phyloP scores from a whole-genome alignment of 163 green algal genomes.

The Scenedesmus sp. region DNA sequence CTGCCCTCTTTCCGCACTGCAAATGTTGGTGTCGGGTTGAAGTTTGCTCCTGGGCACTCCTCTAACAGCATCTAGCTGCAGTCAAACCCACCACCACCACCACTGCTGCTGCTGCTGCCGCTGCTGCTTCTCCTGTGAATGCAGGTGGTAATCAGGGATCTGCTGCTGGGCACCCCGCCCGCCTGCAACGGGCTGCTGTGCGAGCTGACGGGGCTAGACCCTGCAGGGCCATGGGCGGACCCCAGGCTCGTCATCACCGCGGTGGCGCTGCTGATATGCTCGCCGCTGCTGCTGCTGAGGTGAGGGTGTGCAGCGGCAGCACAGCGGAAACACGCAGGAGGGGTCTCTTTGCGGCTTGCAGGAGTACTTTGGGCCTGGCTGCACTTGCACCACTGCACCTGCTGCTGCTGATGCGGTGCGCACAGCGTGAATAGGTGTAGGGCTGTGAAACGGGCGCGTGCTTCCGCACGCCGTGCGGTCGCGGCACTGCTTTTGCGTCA shows the following conservation, averaged over 20 bases:
- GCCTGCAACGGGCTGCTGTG: conserved; percentile 50
- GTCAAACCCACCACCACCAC: too few species aligned
- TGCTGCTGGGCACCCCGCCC: conserved; percentile 40
- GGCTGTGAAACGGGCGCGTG: too few species aligned
- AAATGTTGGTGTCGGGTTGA: too few species aligned
- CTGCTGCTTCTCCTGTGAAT: background rate
- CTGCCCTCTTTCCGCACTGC: too few species aligned
- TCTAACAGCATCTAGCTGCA: too few species aligned
- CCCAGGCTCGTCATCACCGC: background rate
- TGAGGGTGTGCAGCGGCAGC: too few species aligned
- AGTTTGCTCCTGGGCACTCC: background rate
- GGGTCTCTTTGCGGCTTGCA: background rate
- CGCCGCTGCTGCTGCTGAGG: conserved; percentile 43
- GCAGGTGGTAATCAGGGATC: background rate
- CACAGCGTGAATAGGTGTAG: too few species aligned
- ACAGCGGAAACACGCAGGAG: background rate
- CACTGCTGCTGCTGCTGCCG: background rate
- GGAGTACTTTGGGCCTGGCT: too few species aligned
- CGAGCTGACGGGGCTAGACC: conserved; percentile 11
- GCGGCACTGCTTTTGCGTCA: too few species aligned
- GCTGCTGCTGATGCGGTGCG: background rate
- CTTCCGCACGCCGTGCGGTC: too few species aligned
- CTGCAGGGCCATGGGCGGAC: background rate
- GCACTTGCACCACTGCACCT: background rate
- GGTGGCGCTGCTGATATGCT: background rate